Percentiles rank a stretch among this genome's conserved stretches.
Evolutionary conservation across 441 rosid species (phyloP).

Genomic region (Breynia disticha): DNA sequence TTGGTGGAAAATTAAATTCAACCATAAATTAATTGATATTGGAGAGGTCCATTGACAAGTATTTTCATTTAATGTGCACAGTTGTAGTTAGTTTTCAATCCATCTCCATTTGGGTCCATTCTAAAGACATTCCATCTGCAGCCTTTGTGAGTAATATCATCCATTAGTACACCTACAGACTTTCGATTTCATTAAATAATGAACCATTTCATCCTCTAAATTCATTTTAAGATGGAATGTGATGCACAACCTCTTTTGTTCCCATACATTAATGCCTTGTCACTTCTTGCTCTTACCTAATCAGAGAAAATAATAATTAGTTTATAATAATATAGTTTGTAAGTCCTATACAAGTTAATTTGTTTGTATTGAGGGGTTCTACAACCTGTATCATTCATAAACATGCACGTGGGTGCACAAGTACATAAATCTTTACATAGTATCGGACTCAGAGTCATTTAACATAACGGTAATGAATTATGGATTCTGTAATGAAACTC

Average conservation of each 20-base stretch:
- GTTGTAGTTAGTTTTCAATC: constrained; percentile 11
- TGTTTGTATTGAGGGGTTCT: too few relatives aligned
- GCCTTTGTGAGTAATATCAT: not conserved
- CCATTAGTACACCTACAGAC: not conserved
- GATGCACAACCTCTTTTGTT: constrained; percentile 17
- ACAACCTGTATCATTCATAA: too few relatives aligned
- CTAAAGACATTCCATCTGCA: constrained; percentile 18
- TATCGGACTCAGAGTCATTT: too few relatives aligned
- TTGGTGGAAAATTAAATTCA: not conserved
- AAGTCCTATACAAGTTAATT: too few relatives aligned
- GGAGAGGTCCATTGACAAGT: constrained; percentile 18
- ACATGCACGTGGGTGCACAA: too few relatives aligned
- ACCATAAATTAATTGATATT: not conserved
- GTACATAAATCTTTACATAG: too few relatives aligned
- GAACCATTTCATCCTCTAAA: not conserved
- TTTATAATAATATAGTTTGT: too few relatives aligned
- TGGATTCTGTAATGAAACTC: too few relatives aligned
- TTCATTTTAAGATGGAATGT: constrained; percentile 11
- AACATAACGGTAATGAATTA: too few relatives aligned
- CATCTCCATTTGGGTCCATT: constrained; percentile 21
- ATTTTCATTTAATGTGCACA: constrained; percentile 7
- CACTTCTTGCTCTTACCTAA: constrained; percentile 4
- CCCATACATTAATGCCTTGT: constrained; percentile 14
- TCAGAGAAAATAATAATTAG: too few relatives aligned
- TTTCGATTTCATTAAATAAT: not conserved